Percentiles rank a stretch among this genome's conserved stretches.
These are phyloP conservation scores for Flaveria linearis DNA, from an alignment of 129 eudicot genomes.

Conservation along the genomic window DNA sequence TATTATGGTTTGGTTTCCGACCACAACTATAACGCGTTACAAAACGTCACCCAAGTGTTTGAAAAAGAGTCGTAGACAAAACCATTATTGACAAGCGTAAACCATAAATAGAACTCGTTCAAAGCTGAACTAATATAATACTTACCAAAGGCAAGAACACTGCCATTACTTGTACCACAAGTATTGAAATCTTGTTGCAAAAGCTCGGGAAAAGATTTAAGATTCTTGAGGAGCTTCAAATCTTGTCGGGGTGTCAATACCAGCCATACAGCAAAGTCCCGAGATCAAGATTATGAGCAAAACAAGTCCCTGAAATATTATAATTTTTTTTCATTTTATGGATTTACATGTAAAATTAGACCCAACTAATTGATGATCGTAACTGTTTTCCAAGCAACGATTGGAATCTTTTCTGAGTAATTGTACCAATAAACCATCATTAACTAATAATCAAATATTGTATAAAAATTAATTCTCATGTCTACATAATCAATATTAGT, in stretches of 20 bases:
- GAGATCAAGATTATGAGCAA: constrained; percentile 81
- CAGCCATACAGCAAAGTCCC: constrained; percentile 95
- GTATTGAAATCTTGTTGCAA: constrained; percentile 16
- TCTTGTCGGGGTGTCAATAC: constrained; percentile 96
- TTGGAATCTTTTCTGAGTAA: background rate
- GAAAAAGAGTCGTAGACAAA: constrained; percentile 15
- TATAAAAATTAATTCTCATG: no score
- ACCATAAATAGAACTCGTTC: constrained; percentile 33
- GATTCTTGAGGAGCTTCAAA: constrained; percentile 86
- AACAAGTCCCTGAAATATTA: constrained; percentile 64
- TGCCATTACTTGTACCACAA: constrained; percentile 18
- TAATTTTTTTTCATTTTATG: background rate
- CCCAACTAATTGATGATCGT: background rate
- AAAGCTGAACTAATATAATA: constrained; percentile 34
- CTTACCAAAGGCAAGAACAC: background rate
- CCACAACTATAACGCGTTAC: constrained; percentile 27
- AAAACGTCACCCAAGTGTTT: constrained; percentile 36
- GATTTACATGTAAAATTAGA: background rate
- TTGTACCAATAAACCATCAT: background rate
- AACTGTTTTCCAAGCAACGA: background rate
- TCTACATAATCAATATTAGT: no score
- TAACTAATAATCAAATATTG: no score
- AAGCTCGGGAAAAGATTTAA: constrained; percentile 27
- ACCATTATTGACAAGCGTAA: constrained; percentile 39
- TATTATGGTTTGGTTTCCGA: background rate